A percentile compares a stretch with the other conserved stretches of the same genome.
phyloP scores from a whole-genome alignment of 2,329 filamentous ascomycete genomes.

The Monilinia laxa region DNA sequence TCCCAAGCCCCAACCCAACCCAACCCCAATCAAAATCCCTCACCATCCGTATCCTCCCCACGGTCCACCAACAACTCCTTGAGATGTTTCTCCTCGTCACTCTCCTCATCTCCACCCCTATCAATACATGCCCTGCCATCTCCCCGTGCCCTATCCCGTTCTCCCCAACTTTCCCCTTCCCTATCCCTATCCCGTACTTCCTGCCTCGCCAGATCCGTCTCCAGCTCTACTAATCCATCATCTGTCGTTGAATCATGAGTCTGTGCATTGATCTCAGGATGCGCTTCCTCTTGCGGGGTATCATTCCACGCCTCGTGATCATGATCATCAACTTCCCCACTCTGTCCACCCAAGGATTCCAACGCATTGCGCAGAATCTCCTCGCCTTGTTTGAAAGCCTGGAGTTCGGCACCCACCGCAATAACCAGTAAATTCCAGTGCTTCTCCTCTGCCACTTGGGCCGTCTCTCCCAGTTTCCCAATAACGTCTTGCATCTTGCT shows the following conservation, averaged over 20 bases:
- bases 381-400: slow-evolving; percentile 62
- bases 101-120: slow-evolving; percentile 13
- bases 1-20: no score
- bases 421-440: slow-evolving; percentile 75
- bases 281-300: neutral
- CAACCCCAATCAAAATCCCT: slow-evolving; percentile 3
- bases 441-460: slow-evolving; percentile 57
- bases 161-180: no score
- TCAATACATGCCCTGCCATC: neutral
- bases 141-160: neutral
- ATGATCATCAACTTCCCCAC: slow-evolving; percentile 12
- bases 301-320: slow-evolving; percentile 25
- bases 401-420: slow-evolving; percentile 71
- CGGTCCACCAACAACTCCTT: slow-evolving; percentile 21
- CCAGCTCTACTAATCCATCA: slow-evolving; percentile 15
- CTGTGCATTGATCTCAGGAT: neutral
- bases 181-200: neutral
- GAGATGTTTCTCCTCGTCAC: slow-evolving; percentile 22
- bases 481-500: slow-evolving; percentile 58
- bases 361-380: slow-evolving; percentile 51
- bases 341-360: neutral
- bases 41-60: neutral
- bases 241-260: neutral
- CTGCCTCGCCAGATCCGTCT: slow-evolving; percentile 11
- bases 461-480: slow-evolving; percentile 52